Percentiles rank a stretch among this genome's conserved stretches.
phyloP scores from a whole-genome alignment of 1,284 basidiomycete species.

The Grifola frondosa region DNA sequence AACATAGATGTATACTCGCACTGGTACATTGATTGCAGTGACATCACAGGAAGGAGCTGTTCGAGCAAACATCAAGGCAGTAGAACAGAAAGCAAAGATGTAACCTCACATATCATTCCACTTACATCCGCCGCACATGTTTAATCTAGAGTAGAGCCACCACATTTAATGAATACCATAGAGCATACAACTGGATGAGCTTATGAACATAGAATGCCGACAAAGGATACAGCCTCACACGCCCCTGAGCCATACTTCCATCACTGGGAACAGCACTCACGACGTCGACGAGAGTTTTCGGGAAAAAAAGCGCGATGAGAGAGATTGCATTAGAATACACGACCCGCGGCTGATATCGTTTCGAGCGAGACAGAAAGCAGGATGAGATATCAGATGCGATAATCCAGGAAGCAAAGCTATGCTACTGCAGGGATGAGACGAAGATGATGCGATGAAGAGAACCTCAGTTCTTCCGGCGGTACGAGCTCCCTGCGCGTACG shows the following conservation, averaged over 20 bases:
- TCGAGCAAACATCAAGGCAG: slow-evolving; percentile 51
- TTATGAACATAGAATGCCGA: too few species aligned
- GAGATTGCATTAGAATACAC: slow-evolving; percentile 25
- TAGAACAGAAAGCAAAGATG: slow-evolving; percentile 16
- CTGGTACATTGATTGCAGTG: slow-evolving; percentile 73
- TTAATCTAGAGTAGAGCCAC: too few species aligned
- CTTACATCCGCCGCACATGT: too few species aligned
- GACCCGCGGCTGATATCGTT: slow-evolving; percentile 22
- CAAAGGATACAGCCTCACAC: too few species aligned
- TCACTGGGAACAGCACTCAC: too few species aligned
- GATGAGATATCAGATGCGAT: slow-evolving; percentile 26
- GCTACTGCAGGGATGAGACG: slow-evolving; percentile 22
- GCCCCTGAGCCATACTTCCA: too few species aligned
- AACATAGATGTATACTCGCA: slow-evolving; percentile 69
- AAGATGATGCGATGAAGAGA: slow-evolving; percentile 25
- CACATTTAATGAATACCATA: too few species aligned
- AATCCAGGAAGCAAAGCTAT: slow-evolving; percentile 25
- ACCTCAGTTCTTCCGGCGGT: slow-evolving; percentile 81
- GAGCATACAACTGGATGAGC: background rate
- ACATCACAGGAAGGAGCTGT: slow-evolving; percentile 84
- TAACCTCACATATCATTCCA: background rate
- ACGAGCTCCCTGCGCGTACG: slow-evolving; percentile 67
- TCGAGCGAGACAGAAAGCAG: slow-evolving; percentile 23
- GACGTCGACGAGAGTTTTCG: slow-evolving; percentile 3
- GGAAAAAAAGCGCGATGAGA: slow-evolving; percentile 16